Evolutionary conservation across 768 basidiomycete genomes (phyloP).

Genomic region (Favolaschia claudopus): DNA sequence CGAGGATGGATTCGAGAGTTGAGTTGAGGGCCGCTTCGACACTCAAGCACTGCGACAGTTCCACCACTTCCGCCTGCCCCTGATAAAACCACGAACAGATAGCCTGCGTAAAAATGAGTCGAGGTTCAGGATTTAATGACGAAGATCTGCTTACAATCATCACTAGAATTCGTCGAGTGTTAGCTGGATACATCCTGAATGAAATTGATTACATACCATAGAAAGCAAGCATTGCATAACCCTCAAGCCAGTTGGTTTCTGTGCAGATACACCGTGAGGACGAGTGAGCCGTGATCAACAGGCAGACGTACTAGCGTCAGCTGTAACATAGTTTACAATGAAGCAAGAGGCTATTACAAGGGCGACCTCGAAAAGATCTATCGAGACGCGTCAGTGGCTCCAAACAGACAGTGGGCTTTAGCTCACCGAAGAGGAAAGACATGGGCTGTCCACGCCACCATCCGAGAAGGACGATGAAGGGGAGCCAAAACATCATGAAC

Average conservation of each 20-base stretch:
- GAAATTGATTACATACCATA: conserved; percentile 67
- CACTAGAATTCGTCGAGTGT: background rate
- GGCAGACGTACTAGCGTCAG: conserved; percentile 50
- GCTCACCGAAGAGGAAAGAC: conserved; percentile 72
- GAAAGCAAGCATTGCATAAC: conserved; percentile 69
- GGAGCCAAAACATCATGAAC: conserved; percentile 83
- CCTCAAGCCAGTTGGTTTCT: conserved; percentile 84
- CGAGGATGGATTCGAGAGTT: conserved; percentile 1
- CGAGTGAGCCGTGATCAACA: background rate
- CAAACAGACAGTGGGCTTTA: background rate
- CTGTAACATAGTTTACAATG: conserved; percentile 82
- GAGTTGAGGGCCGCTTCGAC: conserved; percentile 45
- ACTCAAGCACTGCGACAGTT: conserved; percentile 51
- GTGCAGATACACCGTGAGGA: no score
- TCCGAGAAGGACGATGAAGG: conserved; percentile 69
- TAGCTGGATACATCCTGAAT: background rate
- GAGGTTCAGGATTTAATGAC: background rate
- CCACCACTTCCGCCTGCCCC: conserved; percentile 58
- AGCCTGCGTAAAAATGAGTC: conserved; percentile 48
- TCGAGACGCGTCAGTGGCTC: background rate
- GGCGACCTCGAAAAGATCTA: conserved; percentile 76
- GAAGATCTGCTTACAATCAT: conserved; percentile 13
- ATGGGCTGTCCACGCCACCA: conserved; percentile 74
- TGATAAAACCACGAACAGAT: conserved; percentile 73
- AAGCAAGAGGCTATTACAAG: conserved; percentile 72